Conservation (phyloP, 2,329 filamentous ascomycete genomes). For the Helminthosporium solani region DNA sequence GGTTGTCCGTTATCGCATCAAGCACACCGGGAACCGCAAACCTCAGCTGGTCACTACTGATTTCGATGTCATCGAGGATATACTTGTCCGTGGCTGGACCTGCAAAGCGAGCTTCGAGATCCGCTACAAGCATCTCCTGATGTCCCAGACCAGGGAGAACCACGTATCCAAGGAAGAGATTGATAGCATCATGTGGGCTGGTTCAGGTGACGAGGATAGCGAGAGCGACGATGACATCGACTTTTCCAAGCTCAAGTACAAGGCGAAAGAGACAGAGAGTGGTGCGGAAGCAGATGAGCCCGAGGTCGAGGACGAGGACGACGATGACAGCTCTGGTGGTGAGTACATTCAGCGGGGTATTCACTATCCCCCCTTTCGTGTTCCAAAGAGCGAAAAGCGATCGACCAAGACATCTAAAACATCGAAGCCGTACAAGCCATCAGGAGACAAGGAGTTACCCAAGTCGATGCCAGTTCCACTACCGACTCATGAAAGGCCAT, state of each 20-base stretch:
- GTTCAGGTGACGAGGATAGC: conserved; percentile 10
- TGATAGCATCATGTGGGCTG: conserved; percentile 20
- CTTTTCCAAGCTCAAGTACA: not conserved
- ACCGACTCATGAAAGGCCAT: conserved; percentile 1
- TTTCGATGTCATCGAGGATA: conserved; percentile 38
- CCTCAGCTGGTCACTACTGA: conserved; percentile 35
- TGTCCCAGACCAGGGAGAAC: conserved; percentile 17
- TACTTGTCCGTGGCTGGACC: conserved; percentile 28
- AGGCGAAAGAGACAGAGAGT: conserved; percentile 5
- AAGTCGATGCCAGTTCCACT: not conserved
- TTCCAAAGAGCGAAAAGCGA: not conserved
- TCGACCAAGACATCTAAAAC: not conserved
- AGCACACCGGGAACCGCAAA: conserved; percentile 34
- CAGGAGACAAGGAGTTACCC: conserved; percentile 1
- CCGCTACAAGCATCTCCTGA: conserved; percentile 34
- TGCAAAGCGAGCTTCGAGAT: conserved; percentile 25
- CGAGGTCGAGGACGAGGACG: conserved; percentile 4
- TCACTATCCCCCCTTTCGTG: conserved; percentile 2
- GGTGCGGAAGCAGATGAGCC: conserved; percentile 8
- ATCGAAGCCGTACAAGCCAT: conserved; percentile 6
- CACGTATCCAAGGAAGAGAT: conserved; percentile 22
- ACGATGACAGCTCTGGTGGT: conserved; percentile 1
- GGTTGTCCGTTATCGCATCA: conserved; percentile 32
- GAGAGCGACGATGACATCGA: conserved; percentile 5
- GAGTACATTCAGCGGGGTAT: conserved; percentile 8